Conservation (phyloP, 192 early-diverging fungal species). For the Chytriomyces confervae region DNA sequence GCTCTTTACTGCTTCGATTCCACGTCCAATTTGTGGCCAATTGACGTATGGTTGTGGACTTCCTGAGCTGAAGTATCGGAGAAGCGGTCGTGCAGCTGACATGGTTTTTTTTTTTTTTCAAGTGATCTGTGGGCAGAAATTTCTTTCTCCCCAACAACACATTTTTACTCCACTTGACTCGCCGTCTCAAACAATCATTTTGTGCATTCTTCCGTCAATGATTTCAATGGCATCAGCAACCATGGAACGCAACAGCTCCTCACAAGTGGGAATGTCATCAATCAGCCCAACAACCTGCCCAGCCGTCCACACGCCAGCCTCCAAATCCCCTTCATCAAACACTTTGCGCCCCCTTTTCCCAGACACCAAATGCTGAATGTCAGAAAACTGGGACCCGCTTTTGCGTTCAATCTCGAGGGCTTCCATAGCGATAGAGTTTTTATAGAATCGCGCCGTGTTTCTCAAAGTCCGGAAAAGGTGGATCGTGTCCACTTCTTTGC, state of each 20-base stretch:
- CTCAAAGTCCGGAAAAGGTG: conserved; percentile 73
- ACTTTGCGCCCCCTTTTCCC: conserved; percentile 46
- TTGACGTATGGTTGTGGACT: background rate
- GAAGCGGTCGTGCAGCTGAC: no score
- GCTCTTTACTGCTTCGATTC: conserved; percentile 3
- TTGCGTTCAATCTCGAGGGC: conserved; percentile 63
- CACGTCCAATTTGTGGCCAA: conserved; percentile 32
- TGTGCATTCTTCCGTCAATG: conserved; percentile 3
- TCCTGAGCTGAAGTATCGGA: no score
- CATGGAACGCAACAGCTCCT: conserved; percentile 61
- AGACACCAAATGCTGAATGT: conserved; percentile 65
- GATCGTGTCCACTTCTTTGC: conserved; percentile 59
- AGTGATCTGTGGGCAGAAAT: no score
- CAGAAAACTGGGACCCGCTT: conserved; percentile 59
- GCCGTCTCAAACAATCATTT: no score
- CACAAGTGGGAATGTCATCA: conserved; percentile 71
- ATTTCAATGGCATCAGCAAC: conserved; percentile 44
- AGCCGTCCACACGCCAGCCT: conserved; percentile 45
- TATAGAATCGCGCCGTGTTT: conserved; percentile 74
- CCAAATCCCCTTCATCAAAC: conserved; percentile 41
- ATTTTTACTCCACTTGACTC: no score
- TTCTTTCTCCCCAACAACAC: no score
- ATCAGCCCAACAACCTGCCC: conserved; percentile 58
- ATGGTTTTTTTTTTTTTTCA: no score
- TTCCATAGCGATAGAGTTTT: conserved; percentile 66